Percentiles rank a stretch among this genome's conserved stretches.
phyloP scores from a whole-genome alignment of 176 grass and related monocot species.

The Musa troglodytarum region DNA sequence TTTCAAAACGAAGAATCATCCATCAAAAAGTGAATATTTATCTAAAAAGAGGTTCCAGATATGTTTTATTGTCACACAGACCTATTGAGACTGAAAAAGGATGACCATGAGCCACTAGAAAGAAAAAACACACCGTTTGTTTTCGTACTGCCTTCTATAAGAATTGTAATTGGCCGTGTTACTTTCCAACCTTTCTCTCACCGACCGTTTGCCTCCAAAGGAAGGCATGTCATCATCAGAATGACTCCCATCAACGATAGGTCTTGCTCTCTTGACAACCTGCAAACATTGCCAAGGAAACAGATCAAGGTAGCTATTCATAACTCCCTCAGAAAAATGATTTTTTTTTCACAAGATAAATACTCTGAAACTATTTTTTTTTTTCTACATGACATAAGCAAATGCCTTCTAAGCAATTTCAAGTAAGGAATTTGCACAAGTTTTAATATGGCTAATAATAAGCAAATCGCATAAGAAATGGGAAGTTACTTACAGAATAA shows the following conservation, averaged over 20 bases:
- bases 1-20: background rate
- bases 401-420: no score
- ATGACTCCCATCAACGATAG: conserved; percentile 26
- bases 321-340: background rate
- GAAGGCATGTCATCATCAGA: conserved; percentile 24
- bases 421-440: no score
- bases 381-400: background rate
- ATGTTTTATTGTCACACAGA: background rate
- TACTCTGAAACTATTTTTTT: background rate
- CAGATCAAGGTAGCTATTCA: background rate
- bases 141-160: conserved; percentile 14
- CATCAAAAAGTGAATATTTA: background rate
- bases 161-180: conserved; percentile 29
- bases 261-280: conserved; percentile 53
- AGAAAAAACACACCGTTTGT: conserved; percentile 11
- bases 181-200: conserved; percentile 58
- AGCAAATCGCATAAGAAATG: no score
- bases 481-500: no score
- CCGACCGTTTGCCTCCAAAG: conserved; percentile 30
- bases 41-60: background rate
- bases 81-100: background rate
- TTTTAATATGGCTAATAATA: no score
- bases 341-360: background rate
- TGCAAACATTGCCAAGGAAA: conserved; percentile 20
- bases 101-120: no score